These are phyloP conservation scores for Podospora appendiculata DNA, from an alignment of 495 filamentous ascomycete species.

Conservation along the genomic window DNA sequence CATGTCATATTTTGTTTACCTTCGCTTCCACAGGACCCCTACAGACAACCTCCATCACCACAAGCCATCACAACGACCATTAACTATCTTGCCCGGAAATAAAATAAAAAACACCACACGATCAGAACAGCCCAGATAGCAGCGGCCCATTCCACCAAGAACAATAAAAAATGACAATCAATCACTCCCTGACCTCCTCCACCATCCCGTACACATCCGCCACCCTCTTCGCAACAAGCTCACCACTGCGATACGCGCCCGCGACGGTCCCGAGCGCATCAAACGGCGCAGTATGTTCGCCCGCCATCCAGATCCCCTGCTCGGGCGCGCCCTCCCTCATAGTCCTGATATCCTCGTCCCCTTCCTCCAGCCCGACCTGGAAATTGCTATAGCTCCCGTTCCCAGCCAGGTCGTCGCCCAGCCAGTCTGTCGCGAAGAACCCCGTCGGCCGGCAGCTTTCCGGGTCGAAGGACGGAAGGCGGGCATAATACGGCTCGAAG, in stretches of 20 bases:
- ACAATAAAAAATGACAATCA: not conserved
- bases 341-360: slow-evolving; percentile 62
- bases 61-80: too few species aligned
- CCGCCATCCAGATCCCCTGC: slow-evolving; percentile 80
- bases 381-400: slow-evolving; percentile 91
- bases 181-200: not conserved
- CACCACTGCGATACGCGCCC: slow-evolving; percentile 89
- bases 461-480: slow-evolving; percentile 55
- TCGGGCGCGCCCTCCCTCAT: slow-evolving; percentile 64
- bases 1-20: too few species aligned
- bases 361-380: slow-evolving; percentile 66
- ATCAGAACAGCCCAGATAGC: too few species aligned
- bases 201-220: slow-evolving; percentile 22
- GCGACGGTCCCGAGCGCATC: slow-evolving; percentile 79
- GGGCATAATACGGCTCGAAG: slow-evolving; percentile 72
- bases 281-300: slow-evolving; percentile 91
- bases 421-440: slow-evolving; percentile 70
- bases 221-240: slow-evolving; percentile 64
- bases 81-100: too few species aligned
- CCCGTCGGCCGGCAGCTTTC: slow-evolving; percentile 54
- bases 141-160: not conserved
- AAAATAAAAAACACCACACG: too few species aligned
- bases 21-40: too few species aligned
- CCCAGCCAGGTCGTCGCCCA: slow-evolving; percentile 73
- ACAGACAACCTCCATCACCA: too few species aligned